Evolutionary conservation across 1,139 yeast species (phyloP), one percentile per base, ranked within the genome.

Genomic region (Sugiyamaella japonica): DNA sequence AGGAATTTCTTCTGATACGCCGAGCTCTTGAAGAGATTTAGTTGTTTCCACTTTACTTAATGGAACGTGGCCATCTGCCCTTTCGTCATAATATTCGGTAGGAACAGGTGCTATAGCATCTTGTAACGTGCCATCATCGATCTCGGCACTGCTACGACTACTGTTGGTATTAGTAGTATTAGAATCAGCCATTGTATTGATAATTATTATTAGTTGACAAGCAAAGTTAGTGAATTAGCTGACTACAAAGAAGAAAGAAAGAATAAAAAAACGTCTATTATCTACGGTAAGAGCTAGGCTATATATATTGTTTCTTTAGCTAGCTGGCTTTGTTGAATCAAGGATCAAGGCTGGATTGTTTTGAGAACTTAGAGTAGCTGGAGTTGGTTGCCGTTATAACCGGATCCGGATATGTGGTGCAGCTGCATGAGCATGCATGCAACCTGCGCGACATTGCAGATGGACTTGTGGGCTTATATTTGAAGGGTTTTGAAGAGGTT

Each of bases 1-100:
- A 6, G 88, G 86, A 1, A 79, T 73, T 3, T 73, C 74, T 15
- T 77, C 69, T 2, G 80, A 73, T 20, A 87, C 61, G 51, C 95
- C 95, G 65, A 79, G 73, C 8, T 82, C 84, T 51, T 77, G 79
- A 52, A 88, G 72, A 0, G 93, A 82, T 64, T 82, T 80, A 15
- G 78, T 82, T 0, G 95, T 88, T 72, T 88, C 96, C 0, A 93
- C 85, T 40, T 31, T 36, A 10, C 29, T 25, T 29, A 50, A 29
- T 39, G 42, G 31, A 15, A 25, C 38, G 3, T 31, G 32, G 9
- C 20, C 50, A 7, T 32, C 50, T 3, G 25, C 25, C n/a, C 38
- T 28, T 23, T 51, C 54, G 34, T 31, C 38, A 29, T 45, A 51
- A 9, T 45, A 7, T 1, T 45, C 46, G 7, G 45, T 39, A 9